Evolutionary conservation across 306 rosid genomes (phyloP), one percentile per base, ranked within the genome.

Genomic region (Malus fusca): DNA sequence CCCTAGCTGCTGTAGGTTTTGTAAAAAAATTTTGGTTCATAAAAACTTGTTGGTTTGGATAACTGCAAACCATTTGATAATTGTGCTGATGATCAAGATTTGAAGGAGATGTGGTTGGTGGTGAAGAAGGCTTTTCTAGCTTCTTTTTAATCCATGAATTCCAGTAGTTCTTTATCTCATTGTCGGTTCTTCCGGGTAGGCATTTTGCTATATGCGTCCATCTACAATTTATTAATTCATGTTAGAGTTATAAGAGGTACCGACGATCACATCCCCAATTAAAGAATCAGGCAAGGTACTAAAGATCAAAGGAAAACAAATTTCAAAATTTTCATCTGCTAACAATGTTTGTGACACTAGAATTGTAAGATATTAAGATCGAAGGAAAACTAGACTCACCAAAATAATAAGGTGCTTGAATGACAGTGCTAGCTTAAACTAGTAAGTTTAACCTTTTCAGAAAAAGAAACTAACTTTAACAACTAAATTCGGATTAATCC

Each of bases 161-260:
- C 98, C 98, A 95, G 31, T 95, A 90, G 83, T 95, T 95, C 80
- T 95, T 95, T 76, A 95, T 95, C 83, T 95, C 98, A 5, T 95
- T 95, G 79, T 95, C 98, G 11, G 98, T 95, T 88, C 98, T 85
- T 66, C 98, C 97, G 0, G 98, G 98, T 37, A 95, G 82, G 85
- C 92, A 96, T 74, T 96, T 95, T 68, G 98, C 98, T 72, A 95
- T 95, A 59, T 95, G 98, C 71, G 98, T 97, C 98, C 98, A 95
- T 83, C 98, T 95, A 84, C 81, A 79, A 66, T 51, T 51, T 51
- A 51, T 51, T 7, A 51, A 4, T 51, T 51, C 21, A 51, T 51
- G 8, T 51, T 51, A 51, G 55, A 15, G 55, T 51, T 30, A 17
- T 8, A 23, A 22, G 21, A 51, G 8, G 59, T 11, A 81, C 19